Evolutionary conservation across 257 asterid genomes (phyloP), one percentile per base, ranked within the genome.

Genomic region (Verbascum thapsus): DNA sequence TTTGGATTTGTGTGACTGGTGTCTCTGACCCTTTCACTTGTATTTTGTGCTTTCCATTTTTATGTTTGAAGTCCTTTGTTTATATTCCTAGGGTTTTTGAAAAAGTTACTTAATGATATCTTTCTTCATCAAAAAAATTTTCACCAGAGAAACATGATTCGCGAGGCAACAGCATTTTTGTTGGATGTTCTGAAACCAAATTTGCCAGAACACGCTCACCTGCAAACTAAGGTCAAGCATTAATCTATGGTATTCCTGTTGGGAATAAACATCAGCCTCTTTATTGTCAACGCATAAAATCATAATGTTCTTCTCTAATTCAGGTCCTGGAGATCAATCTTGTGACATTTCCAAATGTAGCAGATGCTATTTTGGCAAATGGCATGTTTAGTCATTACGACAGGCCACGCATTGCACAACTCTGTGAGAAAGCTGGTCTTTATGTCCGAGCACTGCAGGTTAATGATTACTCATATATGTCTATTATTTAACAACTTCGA

Each of bases 331-430:
- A 92, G 80, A 87, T 89, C 74, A 92, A 92, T 65, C 97, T 89
- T 2, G 96, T 92, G 61, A 89, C 96, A 20, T 92, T 89, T 53
- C 99, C 97, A 5, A 92, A 92, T 76, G 99, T 92, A 75, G 99
- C 99, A 13, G 99, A 89, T 86, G 99, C 99, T 44, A 87, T 92
- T 61, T 82, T 92, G 79, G 99, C 99, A 50, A 92, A 92, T 73
- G 99, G 96, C 53, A 92, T 92, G 99, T 92, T 92, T 57, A 92
- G 91, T 78, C 97, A 92, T 75, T 89, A 92, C 70, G 99, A 92
- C 61, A 83, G 96, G 48, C 99, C 99, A 5, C 96, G 97, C 54
- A 67, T 92, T 67, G 99, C 91, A 17, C 99, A 92, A 61, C 97
- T 92, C 37, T 89, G 99, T 74, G 99, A 92, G 76, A 92, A 92